Evolutionary conservation across 2,329 filamentous ascomycete genomes (phyloP), one percentile per base, ranked within the genome.

Genomic region (Sclerotinia borealis): DNA sequence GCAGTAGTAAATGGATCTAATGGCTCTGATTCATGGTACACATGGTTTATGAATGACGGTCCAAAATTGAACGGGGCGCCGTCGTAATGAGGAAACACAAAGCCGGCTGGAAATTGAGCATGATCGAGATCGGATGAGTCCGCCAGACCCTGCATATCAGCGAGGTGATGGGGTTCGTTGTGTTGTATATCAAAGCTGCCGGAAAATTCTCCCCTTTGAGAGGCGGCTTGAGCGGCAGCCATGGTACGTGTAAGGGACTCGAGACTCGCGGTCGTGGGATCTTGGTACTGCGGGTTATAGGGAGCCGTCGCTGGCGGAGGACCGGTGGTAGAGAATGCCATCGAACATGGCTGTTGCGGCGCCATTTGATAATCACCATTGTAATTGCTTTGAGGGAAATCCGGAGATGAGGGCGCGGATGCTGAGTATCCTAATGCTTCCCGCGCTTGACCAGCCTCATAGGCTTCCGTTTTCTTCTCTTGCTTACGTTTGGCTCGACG

Each of bases 401-500:
- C 71, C 17, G 71, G 70, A 15, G 71, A 72, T 19, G 70, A 71
- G 34, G 68, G 68, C 34, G 71, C 72, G 2, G 70, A 72, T 13
- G 34, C 54, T 49, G 68, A 71, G 27, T 36, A 59, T n/a, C 63
- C 67, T 41, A 67, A 11, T 15, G 68, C 67, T 61, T 72, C 69
- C 52, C 68, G 68, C 41, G 68, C 68, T 61, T 78, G 77, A 27
- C 76, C 76, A 27, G 79, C 79, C 67, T 83, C 79, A 65, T 80
- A 79, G 61, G 80, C 80, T 63, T 79, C 77, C 50, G 80, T 77
- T 67, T 85, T 85, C 70, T 80, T 82, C 72, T 86, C 83, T 72
- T 87, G 85, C 80, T 73, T 74, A 43, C 72, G 63, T 61, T 74
- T 74, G 15, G 85, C 85, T 59, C 85, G 80, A 64, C 85, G 79